Conservation (phyloP, 768 basidiomycete genomes). For the Calocybe gangraenosa region DNA sequence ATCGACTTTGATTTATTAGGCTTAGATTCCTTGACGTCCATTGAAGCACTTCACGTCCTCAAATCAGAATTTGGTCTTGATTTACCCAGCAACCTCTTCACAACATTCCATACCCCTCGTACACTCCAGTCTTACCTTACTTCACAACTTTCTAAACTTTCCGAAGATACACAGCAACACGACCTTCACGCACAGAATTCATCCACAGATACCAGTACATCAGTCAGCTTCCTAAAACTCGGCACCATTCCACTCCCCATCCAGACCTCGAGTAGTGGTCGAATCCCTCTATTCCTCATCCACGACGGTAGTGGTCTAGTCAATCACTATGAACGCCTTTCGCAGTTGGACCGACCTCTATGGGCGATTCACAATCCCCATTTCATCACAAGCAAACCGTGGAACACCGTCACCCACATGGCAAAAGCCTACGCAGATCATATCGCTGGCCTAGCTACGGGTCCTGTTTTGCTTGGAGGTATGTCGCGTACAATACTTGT, state of each 20-base stretch:
- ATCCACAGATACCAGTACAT: constrained; percentile 1
- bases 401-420: constrained; percentile 50
- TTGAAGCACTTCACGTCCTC: constrained; percentile 53
- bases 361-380: constrained; percentile 61
- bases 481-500: constrained; percentile 11
- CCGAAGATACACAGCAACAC: background rate
- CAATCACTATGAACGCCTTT: constrained; percentile 44
- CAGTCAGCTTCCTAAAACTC: constrained; percentile 18
- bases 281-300: constrained; percentile 54
- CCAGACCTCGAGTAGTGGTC: constrained; percentile 26
- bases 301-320: constrained; percentile 72
- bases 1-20: constrained; percentile 48
- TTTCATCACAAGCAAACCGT: constrained; percentile 38
- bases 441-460: constrained; percentile 30
- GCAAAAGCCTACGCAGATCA: constrained; percentile 44
- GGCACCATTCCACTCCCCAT: constrained; percentile 30
- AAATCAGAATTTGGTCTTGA: constrained; percentile 34
- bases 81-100: constrained; percentile 43
- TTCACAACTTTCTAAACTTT: background rate
- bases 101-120: constrained; percentile 32
- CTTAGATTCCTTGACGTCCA: constrained; percentile 60
- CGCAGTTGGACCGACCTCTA: constrained; percentile 43
- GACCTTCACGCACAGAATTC: background rate
- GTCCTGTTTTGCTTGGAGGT: constrained; percentile 58
- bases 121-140: constrained; percentile 30